Evolutionary conservation across 768 basidiomycete genomes (phyloP).

Genomic region (Rhizopogon salebrosus): DNA sequence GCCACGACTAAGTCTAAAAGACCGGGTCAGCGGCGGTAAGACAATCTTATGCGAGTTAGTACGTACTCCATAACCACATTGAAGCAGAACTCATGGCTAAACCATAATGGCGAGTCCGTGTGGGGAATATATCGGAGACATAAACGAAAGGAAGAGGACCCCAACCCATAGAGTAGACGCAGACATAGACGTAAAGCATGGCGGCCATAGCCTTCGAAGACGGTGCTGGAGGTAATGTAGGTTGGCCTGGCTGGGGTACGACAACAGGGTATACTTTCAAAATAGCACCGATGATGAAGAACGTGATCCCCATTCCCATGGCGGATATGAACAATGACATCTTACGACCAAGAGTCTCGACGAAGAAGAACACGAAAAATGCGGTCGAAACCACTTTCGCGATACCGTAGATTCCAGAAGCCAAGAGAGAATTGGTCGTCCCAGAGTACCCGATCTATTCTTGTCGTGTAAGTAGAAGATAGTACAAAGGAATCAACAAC

Average conservation of each 20-base stretch:
- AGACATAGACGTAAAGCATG: conserved; percentile 82
- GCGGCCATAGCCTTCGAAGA: conserved; percentile 77
- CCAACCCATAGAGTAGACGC: conserved; percentile 87
- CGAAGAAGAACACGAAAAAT: conserved; percentile 62
- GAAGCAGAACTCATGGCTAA: conserved; percentile 68
- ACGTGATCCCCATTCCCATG: conserved; percentile 71
- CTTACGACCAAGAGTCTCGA: conserved; percentile 66
- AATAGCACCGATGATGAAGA: conserved; percentile 82
- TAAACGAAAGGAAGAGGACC: conserved; percentile 67
- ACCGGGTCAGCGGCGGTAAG: background rate
- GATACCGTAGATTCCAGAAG: conserved; percentile 68
- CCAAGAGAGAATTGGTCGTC: conserved; percentile 55
- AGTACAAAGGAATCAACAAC: background rate
- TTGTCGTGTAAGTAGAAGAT: background rate
- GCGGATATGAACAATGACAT: conserved; percentile 68
- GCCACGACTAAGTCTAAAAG: conserved; percentile 61
- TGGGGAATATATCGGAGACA: conserved; percentile 84
- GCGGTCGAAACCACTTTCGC: conserved; percentile 65
- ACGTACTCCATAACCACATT: conserved; percentile 80
- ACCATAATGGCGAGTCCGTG: conserved; percentile 77
- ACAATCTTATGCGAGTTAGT: background rate
- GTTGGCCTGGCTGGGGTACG: conserved; percentile 36
- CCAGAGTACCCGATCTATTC: conserved; percentile 61
- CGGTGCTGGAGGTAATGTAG: conserved; percentile 38
- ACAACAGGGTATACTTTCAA: conserved; percentile 65